Percentiles rank a stretch among this genome's conserved stretches.
Conservation (phyloP, 148 eudicot species). For the Bassia scoparia region DNA sequence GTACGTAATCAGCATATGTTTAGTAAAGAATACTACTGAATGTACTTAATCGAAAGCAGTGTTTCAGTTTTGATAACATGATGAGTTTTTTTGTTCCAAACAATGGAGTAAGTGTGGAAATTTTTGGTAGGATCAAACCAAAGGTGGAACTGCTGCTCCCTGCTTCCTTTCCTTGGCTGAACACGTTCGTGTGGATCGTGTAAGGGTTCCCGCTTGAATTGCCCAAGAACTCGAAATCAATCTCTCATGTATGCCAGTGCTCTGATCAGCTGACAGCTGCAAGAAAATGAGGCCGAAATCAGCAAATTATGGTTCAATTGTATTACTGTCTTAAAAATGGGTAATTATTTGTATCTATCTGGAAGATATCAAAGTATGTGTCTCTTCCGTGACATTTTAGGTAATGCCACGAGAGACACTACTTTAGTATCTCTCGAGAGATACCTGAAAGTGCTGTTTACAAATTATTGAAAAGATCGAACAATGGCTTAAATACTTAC, state of each 20-base stretch:
- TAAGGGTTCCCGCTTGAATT: constrained; percentile 48
- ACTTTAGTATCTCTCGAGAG: too few species aligned
- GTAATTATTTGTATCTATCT: too few species aligned
- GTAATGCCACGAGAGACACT: too few species aligned
- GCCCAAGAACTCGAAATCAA: constrained; percentile 55
- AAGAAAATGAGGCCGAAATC: background rate
- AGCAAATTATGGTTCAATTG: background rate
- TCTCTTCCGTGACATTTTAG: too few species aligned
- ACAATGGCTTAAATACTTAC: background rate
- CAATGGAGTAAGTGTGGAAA: constrained; percentile 50
- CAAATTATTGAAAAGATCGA: too few species aligned
- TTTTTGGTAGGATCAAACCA: constrained; percentile 56
- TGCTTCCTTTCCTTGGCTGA: constrained; percentile 45
- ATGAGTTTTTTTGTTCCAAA: constrained; percentile 44
- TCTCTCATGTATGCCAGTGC: constrained; percentile 42
- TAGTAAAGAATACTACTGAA: background rate
- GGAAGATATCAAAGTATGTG: background rate
- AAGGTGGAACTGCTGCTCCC: constrained; percentile 52
- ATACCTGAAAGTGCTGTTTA: too few species aligned
- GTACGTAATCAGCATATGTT: too few species aligned
- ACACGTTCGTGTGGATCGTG: constrained; percentile 52
- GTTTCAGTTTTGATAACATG: constrained; percentile 29
- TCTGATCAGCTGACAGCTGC: constrained; percentile 48
- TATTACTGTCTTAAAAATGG: too few species aligned
- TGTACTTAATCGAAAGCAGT: background rate